Evolutionary conservation across 352 stramenopile genomes (phyloP).

Genomic region (Pythium vanterpoolii): DNA sequence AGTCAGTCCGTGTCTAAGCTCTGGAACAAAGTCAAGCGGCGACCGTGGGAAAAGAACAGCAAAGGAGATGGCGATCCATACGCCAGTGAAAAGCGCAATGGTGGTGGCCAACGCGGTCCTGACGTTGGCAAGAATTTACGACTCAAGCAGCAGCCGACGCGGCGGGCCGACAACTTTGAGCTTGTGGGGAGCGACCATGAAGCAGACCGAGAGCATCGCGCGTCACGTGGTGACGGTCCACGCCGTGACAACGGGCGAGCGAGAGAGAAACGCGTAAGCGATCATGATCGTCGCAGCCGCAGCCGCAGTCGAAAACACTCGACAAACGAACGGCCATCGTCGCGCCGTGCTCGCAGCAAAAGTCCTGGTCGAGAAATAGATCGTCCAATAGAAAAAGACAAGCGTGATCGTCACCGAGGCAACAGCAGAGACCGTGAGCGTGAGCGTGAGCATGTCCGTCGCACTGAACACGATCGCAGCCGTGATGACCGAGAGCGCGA

Average conservation of each 20-base stretch:
- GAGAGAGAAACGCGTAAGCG: neutral
- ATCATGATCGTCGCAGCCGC: slow-evolving; percentile 7
- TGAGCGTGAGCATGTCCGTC: slow-evolving; percentile 5
- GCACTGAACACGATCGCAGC: slow-evolving; percentile 1
- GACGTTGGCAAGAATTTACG: slow-evolving; percentile 36
- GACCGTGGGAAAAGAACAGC: slow-evolving; percentile 56
- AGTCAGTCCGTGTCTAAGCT: slow-evolving; percentile 98
- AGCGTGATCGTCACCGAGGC: slow-evolving; percentile 2
- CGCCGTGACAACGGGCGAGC: neutral
- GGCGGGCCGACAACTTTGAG: slow-evolving; percentile 31
- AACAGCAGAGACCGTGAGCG: slow-evolving; percentile 1
- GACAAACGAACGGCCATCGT: neutral
- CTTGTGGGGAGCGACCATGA: slow-evolving; percentile 41
- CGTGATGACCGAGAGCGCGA: slow-evolving; percentile 2
- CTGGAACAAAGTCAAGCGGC: slow-evolving; percentile 90
- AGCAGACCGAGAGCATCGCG: slow-evolving; percentile 1
- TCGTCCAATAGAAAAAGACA: slow-evolving; percentile 1
- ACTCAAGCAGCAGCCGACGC: slow-evolving; percentile 34
- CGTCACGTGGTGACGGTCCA: neutral
- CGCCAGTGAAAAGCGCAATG: slow-evolving; percentile 30
- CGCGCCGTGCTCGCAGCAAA: neutral
- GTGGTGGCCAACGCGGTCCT: slow-evolving; percentile 10
- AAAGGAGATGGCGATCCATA: slow-evolving; percentile 50
- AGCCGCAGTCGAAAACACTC: slow-evolving; percentile 13
- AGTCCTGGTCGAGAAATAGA: slow-evolving; percentile 12